phyloP scores from a whole-genome alignment of 257 asterid genomes.

The Primulina tabacum region DNA sequence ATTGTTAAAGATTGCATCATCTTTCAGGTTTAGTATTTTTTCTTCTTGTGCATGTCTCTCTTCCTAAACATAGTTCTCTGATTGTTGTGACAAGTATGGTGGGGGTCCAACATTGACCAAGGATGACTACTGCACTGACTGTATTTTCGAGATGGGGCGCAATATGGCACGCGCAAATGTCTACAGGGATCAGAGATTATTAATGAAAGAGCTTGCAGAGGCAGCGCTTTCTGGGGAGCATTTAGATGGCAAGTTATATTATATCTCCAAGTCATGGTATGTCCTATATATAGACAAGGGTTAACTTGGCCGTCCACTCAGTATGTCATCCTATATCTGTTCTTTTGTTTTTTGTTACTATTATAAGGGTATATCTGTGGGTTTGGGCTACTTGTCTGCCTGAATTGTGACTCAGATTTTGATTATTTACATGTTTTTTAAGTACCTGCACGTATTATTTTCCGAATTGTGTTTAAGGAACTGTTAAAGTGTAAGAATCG shows the following conservation, averaged over 20 bases:
- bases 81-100: slow-evolving; percentile 58
- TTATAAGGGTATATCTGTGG: slow-evolving; percentile 6
- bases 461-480: slow-evolving; percentile 3
- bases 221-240: slow-evolving; percentile 78
- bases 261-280: slow-evolving; percentile 85
- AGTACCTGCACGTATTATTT: not conserved
- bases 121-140: slow-evolving; percentile 66
- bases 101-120: slow-evolving; percentile 87
- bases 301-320: slow-evolving; percentile 10
- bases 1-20: slow-evolving; percentile 2
- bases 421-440: not conserved
- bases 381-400: slow-evolving; percentile 10
- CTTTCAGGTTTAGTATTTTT: slow-evolving; percentile 13
- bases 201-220: slow-evolving; percentile 91
- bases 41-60: slow-evolving; percentile 20
- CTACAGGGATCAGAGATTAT: slow-evolving; percentile 69
- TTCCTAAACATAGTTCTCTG: slow-evolving; percentile 31
- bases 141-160: slow-evolving; percentile 75
- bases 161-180: slow-evolving; percentile 59
- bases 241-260: slow-evolving; percentile 57
- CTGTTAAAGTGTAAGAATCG: not conserved
- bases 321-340: slow-evolving; percentile 17
- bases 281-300: slow-evolving; percentile 8
- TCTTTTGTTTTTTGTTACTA: slow-evolving; percentile 8
- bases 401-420: not conserved